phyloP scores from a whole-genome alignment of 371 early-diverging fungal genomes.

The Umbelopsis sp. region DNA sequence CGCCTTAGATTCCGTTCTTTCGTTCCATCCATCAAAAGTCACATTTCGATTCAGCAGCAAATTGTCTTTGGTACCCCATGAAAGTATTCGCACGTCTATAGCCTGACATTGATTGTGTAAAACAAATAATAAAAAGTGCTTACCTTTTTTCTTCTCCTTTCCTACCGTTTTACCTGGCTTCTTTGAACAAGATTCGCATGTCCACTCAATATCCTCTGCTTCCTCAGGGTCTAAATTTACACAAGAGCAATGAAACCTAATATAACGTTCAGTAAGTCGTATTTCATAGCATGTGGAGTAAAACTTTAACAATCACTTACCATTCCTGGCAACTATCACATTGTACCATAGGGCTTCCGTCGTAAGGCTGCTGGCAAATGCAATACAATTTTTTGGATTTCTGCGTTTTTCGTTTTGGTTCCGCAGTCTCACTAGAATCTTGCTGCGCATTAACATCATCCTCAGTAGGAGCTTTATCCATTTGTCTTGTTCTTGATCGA shows the following conservation, averaged over 20 bases:
- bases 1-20: slow-evolving; percentile 17
- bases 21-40: neutral
- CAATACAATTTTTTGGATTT: slow-evolving; percentile 69
- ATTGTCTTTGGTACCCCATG: neutral
- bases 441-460: slow-evolving; percentile 15
- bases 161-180: slow-evolving; percentile 17
- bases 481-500: slow-evolving; percentile 26
- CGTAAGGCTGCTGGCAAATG: slow-evolving; percentile 68
- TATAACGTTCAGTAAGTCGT: neutral
- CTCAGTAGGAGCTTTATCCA: slow-evolving; percentile 30
- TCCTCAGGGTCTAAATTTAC: slow-evolving; percentile 66
- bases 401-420: slow-evolving; percentile 26
- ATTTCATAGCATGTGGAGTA: slow-evolving; percentile 7
- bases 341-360: slow-evolving; percentile 79
- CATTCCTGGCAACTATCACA: slow-evolving; percentile 79
- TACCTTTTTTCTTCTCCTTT: slow-evolving; percentile 19
- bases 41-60: slow-evolving; percentile 16
- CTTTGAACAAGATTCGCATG: slow-evolving; percentile 46
- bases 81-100: slow-evolving; percentile 13
- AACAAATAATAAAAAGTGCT: slow-evolving; percentile 17
- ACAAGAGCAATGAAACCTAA: slow-evolving; percentile 79
- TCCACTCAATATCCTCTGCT: slow-evolving; percentile 60
- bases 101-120: neutral
- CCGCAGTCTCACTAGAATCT: slow-evolving; percentile 5
- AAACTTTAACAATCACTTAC: slow-evolving; percentile 43